A percentile compares a stretch with the other conserved stretches of the same genome.
Evolutionary conservation across 345 rosid species (phyloP).

Genomic region (Raphanus sativus): DNA sequence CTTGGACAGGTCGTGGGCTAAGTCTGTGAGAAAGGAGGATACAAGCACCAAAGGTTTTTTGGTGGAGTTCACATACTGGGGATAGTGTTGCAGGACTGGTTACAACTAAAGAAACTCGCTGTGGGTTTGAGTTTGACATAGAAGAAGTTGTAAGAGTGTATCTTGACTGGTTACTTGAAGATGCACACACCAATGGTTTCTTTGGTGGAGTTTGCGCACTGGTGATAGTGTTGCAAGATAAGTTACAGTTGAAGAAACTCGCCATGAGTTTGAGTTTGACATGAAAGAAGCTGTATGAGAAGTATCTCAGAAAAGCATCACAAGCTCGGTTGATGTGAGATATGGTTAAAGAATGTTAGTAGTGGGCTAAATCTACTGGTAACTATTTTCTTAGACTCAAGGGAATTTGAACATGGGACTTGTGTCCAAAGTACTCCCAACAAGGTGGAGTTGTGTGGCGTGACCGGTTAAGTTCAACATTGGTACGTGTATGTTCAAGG

Average conservation of each 20-base stretch:
- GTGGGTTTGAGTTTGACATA: neutral
- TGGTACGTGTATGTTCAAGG: neutral
- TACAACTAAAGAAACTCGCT: neutral
- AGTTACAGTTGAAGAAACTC: neutral
- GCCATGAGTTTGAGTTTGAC: neutral
- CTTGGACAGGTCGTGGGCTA: neutral
- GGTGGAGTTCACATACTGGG: neutral
- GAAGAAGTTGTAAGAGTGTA: neutral
- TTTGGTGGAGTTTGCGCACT: too few relatives aligned
- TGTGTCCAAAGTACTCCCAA: neutral
- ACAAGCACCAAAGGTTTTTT: neutral
- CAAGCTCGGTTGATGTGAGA: neutral
- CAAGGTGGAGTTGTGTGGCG: neutral
- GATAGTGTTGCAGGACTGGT: neutral
- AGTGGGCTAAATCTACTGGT: neutral
- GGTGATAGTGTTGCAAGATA: neutral
- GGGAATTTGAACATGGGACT: neutral
- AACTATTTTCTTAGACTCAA: neutral
- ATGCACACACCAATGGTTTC: too few relatives aligned
- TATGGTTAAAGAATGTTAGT: neutral
- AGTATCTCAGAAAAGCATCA: neutral
- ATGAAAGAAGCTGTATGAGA: neutral
- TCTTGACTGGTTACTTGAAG: too few relatives aligned
- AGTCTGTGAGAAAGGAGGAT: neutral
- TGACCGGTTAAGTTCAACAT: neutral